Base-by-base conservation (phyloP, 2,329 filamentous ascomycete genomes). In the Pyrenophora tritici-repentis region DNA sequence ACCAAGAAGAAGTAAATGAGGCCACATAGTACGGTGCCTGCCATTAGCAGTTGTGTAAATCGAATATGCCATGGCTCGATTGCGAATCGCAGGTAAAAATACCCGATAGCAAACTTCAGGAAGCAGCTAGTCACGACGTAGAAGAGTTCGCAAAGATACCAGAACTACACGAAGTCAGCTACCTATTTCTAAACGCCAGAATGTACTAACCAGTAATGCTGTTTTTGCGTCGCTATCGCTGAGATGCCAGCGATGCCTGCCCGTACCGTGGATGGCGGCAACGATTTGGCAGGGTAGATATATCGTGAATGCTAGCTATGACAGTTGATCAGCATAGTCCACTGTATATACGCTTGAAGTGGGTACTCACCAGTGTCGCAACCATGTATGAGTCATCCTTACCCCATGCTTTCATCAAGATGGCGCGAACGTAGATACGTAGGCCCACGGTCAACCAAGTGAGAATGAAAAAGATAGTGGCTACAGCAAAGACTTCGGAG, bases 101-200 rank as follows among this genome's bases (percentile, higher is more conserved):
- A 69, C 4, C 67, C 79, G 43, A 84, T 79, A 1, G 81, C 78
- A 32, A 82, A 72, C 51, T 82, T 82, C 38, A 81, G 73, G 10
- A 78, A 62, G 33, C 76, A 73, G 17, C 75, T 80, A 4, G 76
- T 73, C 47, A 80, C 65, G 6, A 79, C 76, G 62, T 84, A 84
- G 55, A 78, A 77, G n/a, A 80, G 68, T 59, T 83, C 81, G 56
- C 79, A 81, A n/a, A 83, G 74, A 71, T 79, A 84, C 80, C 80
- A 84, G 58, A 70, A 75, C 75, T 76, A 42, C 8, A 8, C 26
- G 4, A 2, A 7, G 58, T 68, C n/a, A 71, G 54, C 50, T 22
- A 26, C 39, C 26, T 20, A 1, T 9, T 4, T 14, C 7, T 31
- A 3, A 6, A 40, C 5, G 1, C 16, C 16, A 14, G 8, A 6